Evolutionary conservation across 1,284 basidiomycete species (phyloP).

Genomic region (Rhodotorula sp.): DNA sequence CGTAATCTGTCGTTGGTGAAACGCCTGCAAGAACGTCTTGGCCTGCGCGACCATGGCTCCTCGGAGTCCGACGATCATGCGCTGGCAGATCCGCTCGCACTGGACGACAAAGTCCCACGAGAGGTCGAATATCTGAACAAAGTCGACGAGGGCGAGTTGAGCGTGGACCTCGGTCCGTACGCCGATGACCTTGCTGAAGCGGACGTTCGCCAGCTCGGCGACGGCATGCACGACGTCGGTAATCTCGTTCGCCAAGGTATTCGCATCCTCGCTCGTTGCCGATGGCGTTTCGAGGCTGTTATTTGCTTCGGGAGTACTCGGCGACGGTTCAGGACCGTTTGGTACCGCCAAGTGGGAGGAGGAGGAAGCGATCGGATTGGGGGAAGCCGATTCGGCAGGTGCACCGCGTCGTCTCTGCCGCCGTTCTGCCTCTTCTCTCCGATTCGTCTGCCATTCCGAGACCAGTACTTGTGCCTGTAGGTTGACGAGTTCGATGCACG

Average conservation of each 20-base stretch:
- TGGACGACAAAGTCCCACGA: slow-evolving; percentile 85
- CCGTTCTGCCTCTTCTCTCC: slow-evolving; percentile 11
- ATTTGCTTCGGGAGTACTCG: neutral
- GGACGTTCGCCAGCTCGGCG: slow-evolving; percentile 77
- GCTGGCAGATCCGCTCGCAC: slow-evolving; percentile 76
- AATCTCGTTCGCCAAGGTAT: slow-evolving; percentile 53
- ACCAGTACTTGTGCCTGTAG: slow-evolving; percentile 63
- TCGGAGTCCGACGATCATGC: slow-evolving; percentile 88
- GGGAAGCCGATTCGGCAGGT: too few relatives aligned
- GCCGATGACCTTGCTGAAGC: slow-evolving; percentile 72
- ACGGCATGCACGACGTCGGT: slow-evolving; percentile 72
- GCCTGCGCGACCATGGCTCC: slow-evolving; percentile 81
- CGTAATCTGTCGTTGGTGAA: slow-evolving; percentile 79
- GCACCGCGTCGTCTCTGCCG: slow-evolving; percentile 12
- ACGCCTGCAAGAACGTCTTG: slow-evolving; percentile 77
- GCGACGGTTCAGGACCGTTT: too few relatives aligned
- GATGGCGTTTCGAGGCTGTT: neutral
- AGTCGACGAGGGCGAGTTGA: slow-evolving; percentile 66
- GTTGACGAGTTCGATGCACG: slow-evolving; percentile 69
- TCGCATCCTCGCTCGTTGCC: slow-evolving; percentile 12
- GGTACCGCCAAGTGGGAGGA: neutral
- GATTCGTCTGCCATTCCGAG: slow-evolving; percentile 57
- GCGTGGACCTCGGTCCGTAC: slow-evolving; percentile 76
- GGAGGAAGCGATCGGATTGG: neutral
- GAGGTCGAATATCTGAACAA: slow-evolving; percentile 76